phyloP scores from a whole-genome alignment of 2,329 filamentous ascomycete species.

The Camillea tinctor region DNA sequence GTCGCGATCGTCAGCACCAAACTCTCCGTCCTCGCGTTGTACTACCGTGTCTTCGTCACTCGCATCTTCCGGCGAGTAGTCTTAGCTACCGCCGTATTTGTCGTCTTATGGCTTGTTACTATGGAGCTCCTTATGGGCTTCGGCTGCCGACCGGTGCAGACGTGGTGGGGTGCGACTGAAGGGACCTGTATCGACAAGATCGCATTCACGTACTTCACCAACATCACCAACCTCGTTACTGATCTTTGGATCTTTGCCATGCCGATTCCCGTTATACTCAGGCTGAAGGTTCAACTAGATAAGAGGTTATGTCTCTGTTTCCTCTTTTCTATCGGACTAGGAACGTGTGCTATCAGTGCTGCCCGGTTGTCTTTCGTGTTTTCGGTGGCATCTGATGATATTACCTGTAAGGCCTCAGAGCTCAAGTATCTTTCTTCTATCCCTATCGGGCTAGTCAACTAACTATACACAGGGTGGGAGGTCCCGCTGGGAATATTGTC shows the following conservation, averaged over 20 bases:
- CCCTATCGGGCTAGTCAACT: not conserved
- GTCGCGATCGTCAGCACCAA: slow-evolving; percentile 29
- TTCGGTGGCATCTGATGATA: slow-evolving; percentile 21
- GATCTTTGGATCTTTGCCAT: slow-evolving; percentile 30
- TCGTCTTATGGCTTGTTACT: slow-evolving; percentile 22
- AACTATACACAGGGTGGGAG: slow-evolving; percentile 20
- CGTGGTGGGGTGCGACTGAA: slow-evolving; percentile 23
- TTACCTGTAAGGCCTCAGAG: slow-evolving; percentile 21
- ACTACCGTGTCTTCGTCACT: slow-evolving; percentile 25
- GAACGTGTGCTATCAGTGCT: slow-evolving; percentile 26
- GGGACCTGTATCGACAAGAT: slow-evolving; percentile 23
- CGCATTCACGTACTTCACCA: slow-evolving; percentile 28
- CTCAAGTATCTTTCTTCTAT: no score
- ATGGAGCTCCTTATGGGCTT: slow-evolving; percentile 27
- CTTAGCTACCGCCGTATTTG: slow-evolving; percentile 12
- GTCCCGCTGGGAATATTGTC: slow-evolving; percentile 28
- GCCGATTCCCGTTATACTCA: slow-evolving; percentile 27
- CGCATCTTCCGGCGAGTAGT: slow-evolving; percentile 16
- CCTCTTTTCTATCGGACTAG: slow-evolving; percentile 27
- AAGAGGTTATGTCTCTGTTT: slow-evolving; percentile 23
- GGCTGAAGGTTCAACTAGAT: slow-evolving; percentile 16
- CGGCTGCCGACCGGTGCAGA: slow-evolving; percentile 26
- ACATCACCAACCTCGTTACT: slow-evolving; percentile 26
- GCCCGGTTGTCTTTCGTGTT: slow-evolving; percentile 24
- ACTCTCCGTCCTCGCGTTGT: slow-evolving; percentile 28